Conservation (phyloP, 2,329 filamentous ascomycete species). For the Cryphonectria naterciae region DNA sequence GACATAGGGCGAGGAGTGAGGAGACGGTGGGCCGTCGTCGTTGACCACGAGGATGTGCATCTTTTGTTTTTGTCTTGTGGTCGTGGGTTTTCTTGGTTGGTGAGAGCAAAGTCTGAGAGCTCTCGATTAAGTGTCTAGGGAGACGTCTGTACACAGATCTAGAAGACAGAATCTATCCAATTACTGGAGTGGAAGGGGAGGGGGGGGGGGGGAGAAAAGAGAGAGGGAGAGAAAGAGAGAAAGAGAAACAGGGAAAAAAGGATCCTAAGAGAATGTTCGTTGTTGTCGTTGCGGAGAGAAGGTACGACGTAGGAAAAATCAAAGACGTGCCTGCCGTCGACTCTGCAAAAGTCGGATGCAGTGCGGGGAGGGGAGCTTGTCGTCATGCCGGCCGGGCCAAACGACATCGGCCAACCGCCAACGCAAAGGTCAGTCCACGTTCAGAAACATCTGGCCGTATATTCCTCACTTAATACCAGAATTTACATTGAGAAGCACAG, state of each 20-base stretch:
- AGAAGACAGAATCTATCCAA: not conserved
- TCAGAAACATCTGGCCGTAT: not conserved
- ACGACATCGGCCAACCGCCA: not conserved
- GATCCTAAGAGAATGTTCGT: not conserved
- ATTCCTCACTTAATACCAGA: not conserved
- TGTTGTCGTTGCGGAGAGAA: not conserved
- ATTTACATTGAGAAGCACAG: not conserved
- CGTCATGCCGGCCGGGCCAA: constrained; percentile 14
- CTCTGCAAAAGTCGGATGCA: not conserved
- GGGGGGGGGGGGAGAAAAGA: too few species aligned
- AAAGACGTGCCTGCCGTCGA: constrained; percentile 13
- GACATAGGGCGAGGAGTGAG: constrained; percentile 78
- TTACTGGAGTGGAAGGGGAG: not conserved
- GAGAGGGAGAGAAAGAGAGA: not conserved
- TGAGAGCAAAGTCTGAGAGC: not conserved
- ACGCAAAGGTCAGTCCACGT: not conserved
- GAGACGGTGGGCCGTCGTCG: constrained; percentile 80
- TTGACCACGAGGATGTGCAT: constrained; percentile 74
- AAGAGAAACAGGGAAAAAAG: not conserved
- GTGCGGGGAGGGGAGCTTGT: constrained; percentile 17
- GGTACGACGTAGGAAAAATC: not conserved
- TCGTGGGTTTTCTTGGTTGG: not conserved
- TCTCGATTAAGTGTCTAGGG: not conserved
- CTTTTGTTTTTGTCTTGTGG: constrained; percentile 12
- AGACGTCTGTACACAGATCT: not conserved